Percentiles rank a stretch among this genome's conserved stretches.
These are phyloP conservation scores for Eucalyptus brandiana DNA, from an alignment of 345 rosid genomes.

Conservation along the genomic window DNA sequence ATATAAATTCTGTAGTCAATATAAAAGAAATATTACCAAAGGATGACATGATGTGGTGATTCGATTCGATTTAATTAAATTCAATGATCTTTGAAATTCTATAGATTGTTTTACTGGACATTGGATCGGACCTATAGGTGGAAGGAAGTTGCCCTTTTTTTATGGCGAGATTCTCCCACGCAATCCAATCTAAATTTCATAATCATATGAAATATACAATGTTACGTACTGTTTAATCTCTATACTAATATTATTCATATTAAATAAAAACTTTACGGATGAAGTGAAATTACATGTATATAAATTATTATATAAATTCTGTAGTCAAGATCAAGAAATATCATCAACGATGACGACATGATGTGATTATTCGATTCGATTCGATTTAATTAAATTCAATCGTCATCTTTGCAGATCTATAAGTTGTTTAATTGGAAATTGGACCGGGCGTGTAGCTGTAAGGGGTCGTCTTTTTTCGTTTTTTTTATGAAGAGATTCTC, in stretches of 20 bases:
- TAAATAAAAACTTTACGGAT: background rate
- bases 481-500: background rate
- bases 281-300: rapidly evolving
- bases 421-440: background rate
- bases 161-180: background rate
- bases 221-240: no score
- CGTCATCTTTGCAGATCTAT: no score
- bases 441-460: background rate
- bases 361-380: background rate
- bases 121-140: background rate
- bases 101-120: background rate
- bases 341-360: background rate
- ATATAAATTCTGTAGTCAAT: background rate
- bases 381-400: background rate
- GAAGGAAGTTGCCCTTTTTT: background rate
- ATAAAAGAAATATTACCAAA: background rate
- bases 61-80: background rate
- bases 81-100: no score
- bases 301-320: background rate
- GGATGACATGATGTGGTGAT: background rate
- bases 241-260: background rate
- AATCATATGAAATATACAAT: background rate
- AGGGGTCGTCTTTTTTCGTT: background rate
- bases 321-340: background rate
- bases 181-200: background rate